Conservation (phyloP, 805 yeast genomes). For the Kazachstania kunashirensis region DNA sequence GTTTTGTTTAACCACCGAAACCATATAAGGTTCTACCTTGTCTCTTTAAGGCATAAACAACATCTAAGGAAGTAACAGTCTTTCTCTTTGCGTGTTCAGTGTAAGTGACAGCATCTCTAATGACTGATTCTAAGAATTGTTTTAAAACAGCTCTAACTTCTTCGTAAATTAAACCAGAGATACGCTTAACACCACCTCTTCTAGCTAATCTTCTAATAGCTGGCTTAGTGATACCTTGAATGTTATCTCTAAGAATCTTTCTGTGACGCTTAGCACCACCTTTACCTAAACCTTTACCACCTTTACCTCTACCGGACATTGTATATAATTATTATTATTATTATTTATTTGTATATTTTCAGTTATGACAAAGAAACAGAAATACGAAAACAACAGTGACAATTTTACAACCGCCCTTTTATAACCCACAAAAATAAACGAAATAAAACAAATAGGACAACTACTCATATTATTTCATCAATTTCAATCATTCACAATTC, state of each 20-base stretch:
- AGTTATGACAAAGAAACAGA: too few species aligned
- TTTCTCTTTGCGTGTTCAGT: slow-evolving; percentile 99
- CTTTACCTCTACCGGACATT: slow-evolving; percentile 99
- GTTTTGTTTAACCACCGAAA: slow-evolving; percentile 82
- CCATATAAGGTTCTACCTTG: slow-evolving; percentile 99
- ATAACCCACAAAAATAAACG: neutral
- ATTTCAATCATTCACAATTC: too few species aligned
- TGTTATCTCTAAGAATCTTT: slow-evolving; percentile 97
- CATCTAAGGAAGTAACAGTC: slow-evolving; percentile 98
- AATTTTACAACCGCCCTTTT: too few species aligned
- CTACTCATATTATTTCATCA: too few species aligned
- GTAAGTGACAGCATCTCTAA: slow-evolving; percentile 98
- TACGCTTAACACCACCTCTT: slow-evolving; percentile 99
- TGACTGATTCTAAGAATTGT: slow-evolving; percentile 91
- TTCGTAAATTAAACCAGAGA: slow-evolving; percentile 95
- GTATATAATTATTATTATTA: slow-evolving; percentile 6
- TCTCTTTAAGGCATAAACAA: slow-evolving; percentile 98
- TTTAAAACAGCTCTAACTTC: slow-evolving; percentile 95
- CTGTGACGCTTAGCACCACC: slow-evolving; percentile 99
- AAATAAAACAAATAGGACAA: too few species aligned
- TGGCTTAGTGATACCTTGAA: slow-evolving; percentile 98
- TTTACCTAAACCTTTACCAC: slow-evolving; percentile 99
- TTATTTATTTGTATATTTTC: slow-evolving; percentile 3
- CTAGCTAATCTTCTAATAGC: slow-evolving; percentile 99
- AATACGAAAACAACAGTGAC: neutral